A percentile compares a stretch with the other conserved stretches of the same genome.
Conservation (phyloP, 2,329 filamentous ascomycete genomes). For the Sporothrix pallida region DNA sequence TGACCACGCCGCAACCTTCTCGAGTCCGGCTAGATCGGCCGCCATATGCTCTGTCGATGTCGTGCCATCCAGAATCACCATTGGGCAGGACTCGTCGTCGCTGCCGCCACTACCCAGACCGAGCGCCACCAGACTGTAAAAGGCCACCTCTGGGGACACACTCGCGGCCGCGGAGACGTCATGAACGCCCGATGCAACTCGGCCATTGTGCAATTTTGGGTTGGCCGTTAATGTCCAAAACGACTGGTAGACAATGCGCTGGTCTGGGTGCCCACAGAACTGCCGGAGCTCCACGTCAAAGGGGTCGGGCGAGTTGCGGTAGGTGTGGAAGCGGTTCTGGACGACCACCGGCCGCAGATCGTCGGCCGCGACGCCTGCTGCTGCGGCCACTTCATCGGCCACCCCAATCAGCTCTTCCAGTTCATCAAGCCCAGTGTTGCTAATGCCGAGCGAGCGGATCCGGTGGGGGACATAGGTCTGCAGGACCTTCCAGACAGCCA, state of each 20-base stretch:
- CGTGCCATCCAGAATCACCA: constrained; percentile 38
- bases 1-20: constrained; percentile 51
- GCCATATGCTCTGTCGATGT: constrained; percentile 55
- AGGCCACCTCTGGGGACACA: constrained; percentile 50
- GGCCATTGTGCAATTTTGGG: constrained; percentile 43
- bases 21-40: constrained; percentile 54
- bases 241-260: constrained; percentile 55
- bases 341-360: constrained; percentile 62
- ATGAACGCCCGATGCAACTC: constrained; percentile 49
- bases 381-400: constrained; percentile 17
- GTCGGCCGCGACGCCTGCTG: not conserved
- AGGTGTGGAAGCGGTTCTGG: constrained; percentile 74
- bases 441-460: constrained; percentile 74
- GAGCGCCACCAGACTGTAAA: constrained; percentile 55
- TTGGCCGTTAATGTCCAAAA: constrained; percentile 63
- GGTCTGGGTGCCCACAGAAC: constrained; percentile 48
- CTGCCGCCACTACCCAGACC: constrained; percentile 52
- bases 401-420: constrained; percentile 58
- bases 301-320: constrained; percentile 48
- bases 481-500: constrained; percentile 70
- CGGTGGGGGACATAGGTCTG: constrained; percentile 68
- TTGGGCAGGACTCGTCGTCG: constrained; percentile 46
- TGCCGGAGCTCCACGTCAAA: constrained; percentile 66
- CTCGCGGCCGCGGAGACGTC: constrained; percentile 52
- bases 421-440: constrained; percentile 68